Conservation (phyloP, 2,329 filamentous ascomycete species). For the Anisogramma anomala region DNA sequence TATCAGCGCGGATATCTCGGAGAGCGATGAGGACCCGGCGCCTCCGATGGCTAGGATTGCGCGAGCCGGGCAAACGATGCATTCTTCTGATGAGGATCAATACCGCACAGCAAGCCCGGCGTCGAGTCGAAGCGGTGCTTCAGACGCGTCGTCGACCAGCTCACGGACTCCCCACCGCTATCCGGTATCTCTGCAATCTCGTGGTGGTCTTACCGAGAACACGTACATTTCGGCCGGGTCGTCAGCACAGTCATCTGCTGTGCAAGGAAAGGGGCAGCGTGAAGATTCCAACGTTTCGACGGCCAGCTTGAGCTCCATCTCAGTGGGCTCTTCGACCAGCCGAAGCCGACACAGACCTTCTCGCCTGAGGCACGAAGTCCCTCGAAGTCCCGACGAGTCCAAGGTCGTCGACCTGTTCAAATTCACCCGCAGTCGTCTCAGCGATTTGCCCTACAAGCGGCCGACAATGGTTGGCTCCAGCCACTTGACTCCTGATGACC, state of each 20-base stretch:
- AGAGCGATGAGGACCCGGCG: conserved; percentile 66
- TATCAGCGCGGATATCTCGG: conserved; percentile 49
- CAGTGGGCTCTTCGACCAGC: conserved; percentile 36
- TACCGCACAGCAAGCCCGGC: conserved; percentile 56
- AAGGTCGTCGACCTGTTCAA: conserved; percentile 73
- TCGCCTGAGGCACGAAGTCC: conserved; percentile 66
- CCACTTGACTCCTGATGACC: conserved; percentile 61
- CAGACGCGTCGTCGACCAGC: conserved; percentile 44
- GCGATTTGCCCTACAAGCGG: conserved; percentile 70
- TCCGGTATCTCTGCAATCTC: conserved; percentile 40
- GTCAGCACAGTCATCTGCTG: conserved; percentile 34
- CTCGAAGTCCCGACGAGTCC: conserved; percentile 64
- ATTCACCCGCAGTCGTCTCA: conserved; percentile 67
- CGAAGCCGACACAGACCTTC: conserved; percentile 45
- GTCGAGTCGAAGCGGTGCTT: conserved; percentile 52
- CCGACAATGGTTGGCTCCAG: conserved; percentile 46
- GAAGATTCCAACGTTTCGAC: conserved; percentile 45
- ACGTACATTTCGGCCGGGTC: conserved; percentile 60
- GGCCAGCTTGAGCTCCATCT: conserved; percentile 36
- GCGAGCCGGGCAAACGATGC: conserved; percentile 48
- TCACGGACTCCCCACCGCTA: conserved; percentile 41
- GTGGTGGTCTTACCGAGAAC: conserved; percentile 45
- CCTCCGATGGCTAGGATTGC: conserved; percentile 66
- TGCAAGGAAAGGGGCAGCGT: conserved; percentile 3
- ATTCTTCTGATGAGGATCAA: conserved; percentile 48